Conservation (phyloP, 179 eudicot genomes). For the Camellia oleifera region DNA sequence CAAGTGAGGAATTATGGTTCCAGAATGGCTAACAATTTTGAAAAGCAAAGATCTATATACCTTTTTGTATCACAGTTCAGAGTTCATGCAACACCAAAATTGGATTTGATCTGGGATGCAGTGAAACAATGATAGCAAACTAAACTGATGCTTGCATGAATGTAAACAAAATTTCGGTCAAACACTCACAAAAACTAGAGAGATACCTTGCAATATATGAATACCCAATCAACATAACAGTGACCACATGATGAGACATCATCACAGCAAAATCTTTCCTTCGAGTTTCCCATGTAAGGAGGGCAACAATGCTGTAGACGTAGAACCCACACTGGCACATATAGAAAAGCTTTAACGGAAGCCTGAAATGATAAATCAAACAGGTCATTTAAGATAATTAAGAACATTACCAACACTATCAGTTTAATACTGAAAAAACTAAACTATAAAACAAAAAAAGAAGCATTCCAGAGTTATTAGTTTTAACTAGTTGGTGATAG, state of each 20-base stretch:
- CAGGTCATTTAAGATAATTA: background rate
- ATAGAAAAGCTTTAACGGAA: conserved; percentile 70
- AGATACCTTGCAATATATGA: conserved; percentile 79
- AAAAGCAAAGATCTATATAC: background rate
- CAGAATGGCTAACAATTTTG: background rate
- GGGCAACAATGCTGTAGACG: conserved; percentile 85
- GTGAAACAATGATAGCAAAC: conserved; percentile 4
- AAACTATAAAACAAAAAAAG: background rate
- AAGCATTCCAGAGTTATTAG: background rate
- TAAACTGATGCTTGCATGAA: background rate
- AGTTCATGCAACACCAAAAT: background rate
- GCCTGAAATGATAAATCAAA: conserved; percentile 50
- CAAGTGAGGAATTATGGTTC: background rate
- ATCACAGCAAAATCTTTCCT: conserved; percentile 92
- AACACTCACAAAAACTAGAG: conserved; percentile 10
- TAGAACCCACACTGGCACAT: conserved; percentile 98
- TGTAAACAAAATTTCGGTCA: background rate
- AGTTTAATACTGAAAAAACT: conserved; percentile 1
- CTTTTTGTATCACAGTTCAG: background rate
- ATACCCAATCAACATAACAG: conserved; percentile 71
- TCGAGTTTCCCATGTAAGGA: conserved; percentile 92
- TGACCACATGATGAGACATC: conserved; percentile 97
- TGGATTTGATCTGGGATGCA: background rate
- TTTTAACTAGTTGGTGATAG: background rate
- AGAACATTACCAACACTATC: background rate